Evolutionary conservation across 257 asterid species (phyloP), one percentile per base, ranked within the genome.

Genomic region (Salvia miltiorrhiza): DNA sequence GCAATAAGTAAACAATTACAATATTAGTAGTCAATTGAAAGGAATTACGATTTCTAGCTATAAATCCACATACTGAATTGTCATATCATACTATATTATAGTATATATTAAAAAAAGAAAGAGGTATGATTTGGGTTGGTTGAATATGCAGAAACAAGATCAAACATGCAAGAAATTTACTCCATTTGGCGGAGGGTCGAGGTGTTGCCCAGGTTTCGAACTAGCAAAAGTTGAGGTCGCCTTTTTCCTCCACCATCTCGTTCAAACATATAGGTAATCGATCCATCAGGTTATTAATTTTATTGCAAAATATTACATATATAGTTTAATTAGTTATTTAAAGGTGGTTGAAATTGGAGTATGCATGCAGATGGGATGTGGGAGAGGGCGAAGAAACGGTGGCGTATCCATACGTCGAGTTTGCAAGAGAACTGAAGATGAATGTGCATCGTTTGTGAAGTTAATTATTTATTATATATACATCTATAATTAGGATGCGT

Each of bases 171-270:
- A 88, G 84, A 88, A 84, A 75, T 82, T 88, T 45, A 88, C 87
- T 19, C 93, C 96, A 41, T 88, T 88, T 76, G 96, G 96, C 48
- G 96, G 96, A 80, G 96, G 96, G 61, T 81, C 89, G 43, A 81
- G 93, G 28, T 86, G 86, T 69, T 88, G 93, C 75, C 96, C 93
- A 13, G 96, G 96, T 17, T 88, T 84, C 63, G 96, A 88, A 83
- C 84, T 88, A 43, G 96, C 91, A 4, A 88, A 86, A 74, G 84
- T 88, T 71, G 96, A 88, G 84, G 93, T 88, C 33, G 88, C 93
- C 3, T 84, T 88, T 69, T 88, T 88, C 74, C 86, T 88, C 41
- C 89, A 88, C 80, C 93, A 86, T 74, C 89, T 84, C 20, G 58
- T 88, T 32, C 89, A 23, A 76, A 79, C 67, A 33, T 88, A 83